These are phyloP conservation scores for Irpex sp. DNA, from an alignment of 1,284 basidiomycete genomes.

Conservation along the genomic window DNA sequence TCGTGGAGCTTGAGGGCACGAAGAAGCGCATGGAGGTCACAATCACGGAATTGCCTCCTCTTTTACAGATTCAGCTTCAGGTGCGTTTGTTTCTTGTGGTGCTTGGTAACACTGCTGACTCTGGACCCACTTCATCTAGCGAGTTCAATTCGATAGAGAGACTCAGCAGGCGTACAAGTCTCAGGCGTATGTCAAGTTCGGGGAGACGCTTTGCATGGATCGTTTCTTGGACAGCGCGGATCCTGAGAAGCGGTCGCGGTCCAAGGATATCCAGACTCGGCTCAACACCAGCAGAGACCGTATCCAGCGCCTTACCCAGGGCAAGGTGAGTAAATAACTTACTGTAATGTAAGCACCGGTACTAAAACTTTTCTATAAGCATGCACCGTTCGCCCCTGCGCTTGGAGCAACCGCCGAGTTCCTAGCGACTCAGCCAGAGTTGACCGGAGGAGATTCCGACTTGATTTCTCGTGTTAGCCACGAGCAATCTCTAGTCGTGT, in stretches of 20 bases:
- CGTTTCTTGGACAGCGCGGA: constrained; percentile 84
- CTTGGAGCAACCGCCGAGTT: constrained; percentile 54
- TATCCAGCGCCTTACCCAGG: constrained; percentile 62
- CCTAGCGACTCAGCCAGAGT: constrained; percentile 42
- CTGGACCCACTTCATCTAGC: constrained; percentile 38
- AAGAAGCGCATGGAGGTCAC: constrained; percentile 88
- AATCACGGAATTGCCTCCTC: constrained; percentile 82
- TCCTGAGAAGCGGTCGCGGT: constrained; percentile 63
- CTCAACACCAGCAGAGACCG: constrained; percentile 64
- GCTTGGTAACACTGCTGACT: not conserved
- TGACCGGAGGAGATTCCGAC: constrained; percentile 52
- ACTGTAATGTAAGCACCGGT: not conserved
- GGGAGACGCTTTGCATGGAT: constrained; percentile 86
- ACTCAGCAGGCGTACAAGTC: constrained; percentile 91
- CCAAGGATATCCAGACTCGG: constrained; percentile 67
- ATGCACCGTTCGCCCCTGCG: constrained; percentile 51
- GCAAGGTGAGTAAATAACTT: constrained; percentile 48
- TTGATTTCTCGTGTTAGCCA: constrained; percentile 45
- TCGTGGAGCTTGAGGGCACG: constrained; percentile 85
- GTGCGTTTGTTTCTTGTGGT: constrained; percentile 33
- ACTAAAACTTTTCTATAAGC: constrained; percentile 32
- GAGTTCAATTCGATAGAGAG: constrained; percentile 95
- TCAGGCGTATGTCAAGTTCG: constrained; percentile 92
- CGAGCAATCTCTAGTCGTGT: constrained; percentile 51
- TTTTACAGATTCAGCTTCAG: constrained; percentile 95